Conservation (phyloP, 257 asterid genomes). For the Oldenlandia corymbosa region DNA sequence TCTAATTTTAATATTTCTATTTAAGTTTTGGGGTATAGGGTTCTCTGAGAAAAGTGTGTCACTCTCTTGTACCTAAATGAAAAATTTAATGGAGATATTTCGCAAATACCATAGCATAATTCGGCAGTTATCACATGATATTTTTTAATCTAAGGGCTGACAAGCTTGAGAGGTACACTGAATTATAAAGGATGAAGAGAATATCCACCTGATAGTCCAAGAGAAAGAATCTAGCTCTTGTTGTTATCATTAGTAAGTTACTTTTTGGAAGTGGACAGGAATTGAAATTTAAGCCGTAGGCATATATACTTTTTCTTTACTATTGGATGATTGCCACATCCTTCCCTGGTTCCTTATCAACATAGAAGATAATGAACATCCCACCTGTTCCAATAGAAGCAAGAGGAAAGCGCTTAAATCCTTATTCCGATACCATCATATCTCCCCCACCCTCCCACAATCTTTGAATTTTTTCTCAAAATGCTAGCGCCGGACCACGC, state of each 20-base stretch:
- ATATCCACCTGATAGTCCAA: not conserved
- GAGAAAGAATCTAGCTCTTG: constrained; percentile 6
- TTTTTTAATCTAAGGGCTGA: not conserved
- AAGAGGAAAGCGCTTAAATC: constrained; percentile 6
- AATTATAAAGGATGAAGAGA: not conserved
- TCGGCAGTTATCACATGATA: not conserved
- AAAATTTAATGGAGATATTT: not conserved
- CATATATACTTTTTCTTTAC: not conserved
- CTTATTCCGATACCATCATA: constrained; percentile 22
- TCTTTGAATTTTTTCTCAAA: constrained; percentile 8
- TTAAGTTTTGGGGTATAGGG: no score
- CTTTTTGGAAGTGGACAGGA: constrained; percentile 21
- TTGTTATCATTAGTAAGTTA: constrained; percentile 5
- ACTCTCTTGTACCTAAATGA: no score
- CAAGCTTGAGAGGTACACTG: not conserved
- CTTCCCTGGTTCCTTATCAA: constrained; percentile 27
- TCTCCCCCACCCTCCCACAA: constrained; percentile 7
- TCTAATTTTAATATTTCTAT: not conserved
- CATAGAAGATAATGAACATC: constrained; percentile 16
- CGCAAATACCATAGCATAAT: not conserved
- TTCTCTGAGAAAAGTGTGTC: not conserved
- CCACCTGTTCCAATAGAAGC: constrained; percentile 18
- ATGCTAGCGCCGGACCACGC: constrained; percentile 23
- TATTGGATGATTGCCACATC: constrained; percentile 12
- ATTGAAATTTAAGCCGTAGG: constrained; percentile 16